phyloP scores from a whole-genome alignment of 768 basidiomycete species.

The Butyriboletus loyo region DNA sequence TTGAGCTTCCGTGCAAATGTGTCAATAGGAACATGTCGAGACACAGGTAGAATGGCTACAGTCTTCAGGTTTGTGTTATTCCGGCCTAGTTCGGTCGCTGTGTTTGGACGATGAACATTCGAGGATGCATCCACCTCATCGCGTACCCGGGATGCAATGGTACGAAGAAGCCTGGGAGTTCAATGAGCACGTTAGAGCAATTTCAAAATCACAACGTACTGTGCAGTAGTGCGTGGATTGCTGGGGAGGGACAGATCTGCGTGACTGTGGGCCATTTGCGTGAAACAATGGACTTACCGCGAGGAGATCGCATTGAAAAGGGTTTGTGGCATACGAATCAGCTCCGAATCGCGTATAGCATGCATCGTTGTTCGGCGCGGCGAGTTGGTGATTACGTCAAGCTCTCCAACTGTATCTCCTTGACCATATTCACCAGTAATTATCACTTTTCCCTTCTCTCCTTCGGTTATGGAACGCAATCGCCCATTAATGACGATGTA shows the following conservation, averaged over 20 bases:
- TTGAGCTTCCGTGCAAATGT: conserved; percentile 89
- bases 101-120: conserved; percentile 47
- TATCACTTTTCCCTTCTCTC: conserved; percentile 67
- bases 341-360: conserved; percentile 96
- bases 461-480: conserved; percentile 83
- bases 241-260: conserved; percentile 34
- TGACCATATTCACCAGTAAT: conserved; percentile 95
- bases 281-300: conserved; percentile 42
- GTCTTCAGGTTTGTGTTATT: conserved; percentile 92
- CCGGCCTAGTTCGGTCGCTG: conserved; percentile 59
- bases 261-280: neutral
- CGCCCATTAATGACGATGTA: conserved; percentile 99
- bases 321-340: conserved; percentile 95
- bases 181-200: neutral
- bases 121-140: conserved; percentile 71
- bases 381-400: conserved; percentile 94
- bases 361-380: conserved; percentile 87
- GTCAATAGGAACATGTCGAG: conserved; percentile 84
- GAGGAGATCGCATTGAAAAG: conserved; percentile 97
- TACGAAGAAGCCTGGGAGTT: conserved; percentile 60
- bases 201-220: conserved; percentile 42
- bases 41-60: conserved; percentile 85
- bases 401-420: conserved; percentile 94
- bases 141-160: conserved; percentile 90
- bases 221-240: conserved; percentile 81